phyloP scores from a whole-genome alignment of 805 yeast genomes.

The Barnettozyma wickerhamii region DNA sequence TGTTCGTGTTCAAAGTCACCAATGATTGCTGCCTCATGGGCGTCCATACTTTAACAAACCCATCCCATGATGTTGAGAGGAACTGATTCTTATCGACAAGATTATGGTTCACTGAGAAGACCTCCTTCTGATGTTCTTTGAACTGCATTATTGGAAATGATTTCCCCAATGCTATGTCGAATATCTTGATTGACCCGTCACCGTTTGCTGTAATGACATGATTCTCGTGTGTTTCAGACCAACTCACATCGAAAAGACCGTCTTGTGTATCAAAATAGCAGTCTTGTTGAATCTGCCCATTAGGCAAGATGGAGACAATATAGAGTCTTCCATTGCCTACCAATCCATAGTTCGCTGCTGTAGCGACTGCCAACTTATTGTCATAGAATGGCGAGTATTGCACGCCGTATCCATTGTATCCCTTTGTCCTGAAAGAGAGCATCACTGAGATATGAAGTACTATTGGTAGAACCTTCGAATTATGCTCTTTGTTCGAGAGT shows the following conservation, averaged over 20 bases:
- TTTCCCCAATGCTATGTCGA: constrained; percentile 63
- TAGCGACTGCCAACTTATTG: constrained; percentile 82
- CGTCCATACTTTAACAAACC: constrained; percentile 75
- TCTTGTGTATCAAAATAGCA: constrained; percentile 84
- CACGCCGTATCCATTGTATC: constrained; percentile 83
- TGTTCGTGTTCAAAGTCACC: constrained; percentile 43
- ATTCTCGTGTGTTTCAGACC: constrained; percentile 91
- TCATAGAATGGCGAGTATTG: constrained; percentile 91
- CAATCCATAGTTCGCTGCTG: constrained; percentile 88
- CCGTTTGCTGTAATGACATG: constrained; percentile 83
- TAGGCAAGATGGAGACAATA: constrained; percentile 60
- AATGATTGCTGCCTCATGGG: constrained; percentile 55
- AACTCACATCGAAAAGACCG: constrained; percentile 79
- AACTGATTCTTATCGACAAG: constrained; percentile 62
- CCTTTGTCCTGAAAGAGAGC: constrained; percentile 70
- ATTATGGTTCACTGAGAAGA: constrained; percentile 72
- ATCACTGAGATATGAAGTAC: too few relatives aligned
- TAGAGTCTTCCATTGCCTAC: constrained; percentile 89
- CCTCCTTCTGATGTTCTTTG: constrained; percentile 76
- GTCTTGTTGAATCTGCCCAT: constrained; percentile 56
- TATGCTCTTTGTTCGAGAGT: too few relatives aligned
- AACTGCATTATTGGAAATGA: constrained; percentile 66
- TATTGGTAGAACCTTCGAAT: too few relatives aligned
- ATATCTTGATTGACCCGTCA: constrained; percentile 81
- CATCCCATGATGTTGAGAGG: constrained; percentile 90